Base-by-base conservation (phyloP, 441 rosid species). In the Bocquillonia castaneifolia region DNA sequence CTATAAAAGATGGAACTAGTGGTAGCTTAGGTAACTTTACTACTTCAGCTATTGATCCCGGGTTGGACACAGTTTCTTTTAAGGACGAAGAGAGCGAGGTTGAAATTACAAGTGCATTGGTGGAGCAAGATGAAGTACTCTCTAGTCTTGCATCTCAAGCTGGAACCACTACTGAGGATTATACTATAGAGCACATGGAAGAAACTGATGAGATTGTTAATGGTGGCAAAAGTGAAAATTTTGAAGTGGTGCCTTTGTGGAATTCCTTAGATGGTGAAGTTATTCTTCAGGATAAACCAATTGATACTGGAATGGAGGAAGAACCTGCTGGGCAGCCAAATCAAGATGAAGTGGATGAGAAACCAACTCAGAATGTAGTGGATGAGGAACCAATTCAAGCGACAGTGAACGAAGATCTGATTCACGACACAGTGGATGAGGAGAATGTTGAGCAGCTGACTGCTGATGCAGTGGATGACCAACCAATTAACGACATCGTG, bases 231-330 rank as follows among this genome's bases (percentile, higher is more conserved):
- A 74, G 70, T 58, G 47, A 56, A 36, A 59, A 63, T 15, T 58
- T 55, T 66, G 67, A 78, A 72, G 69, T 37, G 45, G 59, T 71
- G 74, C 53, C 67, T 22, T 31, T 57, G 47, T 81, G 70, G 34
- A 54, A 23, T 63, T 50, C 72, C 32, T 32, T 63, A 7, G 70
- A 71, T 56, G 68, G 29, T 63, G 81, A 74, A 63, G 67, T 71
- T n/a, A 36, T 53, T 64, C 67, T 71, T 42, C 63, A 66, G 28
- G 53, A 78, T 56, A 76, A 73, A 68, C 17, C 51, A 7, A 32
- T 17, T 50, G 28, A 8, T n/a, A 44, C 9, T 32, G 44, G 42
- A 5, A 25, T 23, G 25, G 47, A 39, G 52, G 37, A 36, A 26
- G n/a, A 64, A 14, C 23, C 29, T 0, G 10, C 26, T 28, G 48